Conservation (phyloP, 257 asterid species). For the Handroanthus guayacan region DNA sequence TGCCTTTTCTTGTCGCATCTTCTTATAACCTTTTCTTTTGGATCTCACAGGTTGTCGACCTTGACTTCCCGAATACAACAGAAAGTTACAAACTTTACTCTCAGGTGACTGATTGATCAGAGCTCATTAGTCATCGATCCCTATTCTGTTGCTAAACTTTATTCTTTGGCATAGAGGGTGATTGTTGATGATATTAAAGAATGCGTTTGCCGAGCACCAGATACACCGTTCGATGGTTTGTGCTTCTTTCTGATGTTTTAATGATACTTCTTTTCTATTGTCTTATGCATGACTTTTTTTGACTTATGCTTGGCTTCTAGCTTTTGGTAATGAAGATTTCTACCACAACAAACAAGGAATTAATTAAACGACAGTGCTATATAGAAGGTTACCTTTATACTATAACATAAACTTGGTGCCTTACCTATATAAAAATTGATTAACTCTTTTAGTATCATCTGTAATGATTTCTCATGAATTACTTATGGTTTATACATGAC, state of each 20-base stretch:
- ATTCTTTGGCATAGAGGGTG: constrained; percentile 66
- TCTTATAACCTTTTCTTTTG: constrained; percentile 9
- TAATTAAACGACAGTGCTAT: background rate
- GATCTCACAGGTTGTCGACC: constrained; percentile 67
- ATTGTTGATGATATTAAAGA: constrained; percentile 96
- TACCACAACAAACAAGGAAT: constrained; percentile 1
- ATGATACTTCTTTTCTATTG: background rate
- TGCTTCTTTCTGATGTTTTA: constrained; percentile 34
- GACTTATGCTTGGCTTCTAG: background rate
- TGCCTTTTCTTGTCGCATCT: constrained; percentile 24
- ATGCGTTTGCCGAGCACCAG: constrained; percentile 94
- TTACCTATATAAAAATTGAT: too few relatives aligned
- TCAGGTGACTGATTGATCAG: constrained; percentile 63
- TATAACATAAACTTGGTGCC: background rate
- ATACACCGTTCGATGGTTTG: constrained; percentile 97
- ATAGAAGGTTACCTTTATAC: background rate
- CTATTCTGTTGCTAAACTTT: constrained; percentile 40
- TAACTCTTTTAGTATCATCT: too few relatives aligned
- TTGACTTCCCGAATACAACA: constrained; percentile 86
- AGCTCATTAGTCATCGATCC: constrained; percentile 34
- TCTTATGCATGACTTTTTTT: background rate
- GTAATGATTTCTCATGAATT: too few relatives aligned
- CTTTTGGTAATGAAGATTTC: constrained; percentile 9
- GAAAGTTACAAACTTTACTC: constrained; percentile 90
- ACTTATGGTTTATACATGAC: too few relatives aligned